Conservation (phyloP, 306 rosid genomes). For the Luffa acutangula region DNA sequence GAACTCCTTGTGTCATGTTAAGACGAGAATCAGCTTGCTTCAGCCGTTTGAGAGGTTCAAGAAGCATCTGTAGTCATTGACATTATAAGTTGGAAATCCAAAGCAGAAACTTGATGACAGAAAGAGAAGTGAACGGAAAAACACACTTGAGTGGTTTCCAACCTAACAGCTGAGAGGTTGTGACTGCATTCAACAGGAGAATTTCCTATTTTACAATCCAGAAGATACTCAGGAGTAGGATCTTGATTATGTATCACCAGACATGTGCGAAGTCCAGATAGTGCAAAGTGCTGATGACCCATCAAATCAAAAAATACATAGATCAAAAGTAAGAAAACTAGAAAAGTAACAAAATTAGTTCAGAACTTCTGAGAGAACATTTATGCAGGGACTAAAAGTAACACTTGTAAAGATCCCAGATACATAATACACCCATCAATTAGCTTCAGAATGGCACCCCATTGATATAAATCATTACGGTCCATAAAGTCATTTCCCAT, state of each 20-base stretch:
- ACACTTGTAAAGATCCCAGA: background rate
- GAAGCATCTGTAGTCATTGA: conserved; percentile 55
- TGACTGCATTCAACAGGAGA: conserved; percentile 43
- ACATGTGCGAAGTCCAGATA: conserved; percentile 71
- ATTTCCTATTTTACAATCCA: conserved; percentile 72
- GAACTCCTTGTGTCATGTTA: conserved; percentile 77
- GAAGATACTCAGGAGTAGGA: conserved; percentile 71
- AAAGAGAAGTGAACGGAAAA: conserved; percentile 11
- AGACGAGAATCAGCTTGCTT: conserved; percentile 81
- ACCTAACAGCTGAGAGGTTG: conserved; percentile 86
- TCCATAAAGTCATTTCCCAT: background rate
- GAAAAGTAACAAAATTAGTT: background rate
- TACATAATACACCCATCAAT: background rate
- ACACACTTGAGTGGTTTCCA: conserved; percentile 86
- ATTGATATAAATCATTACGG: background rate
- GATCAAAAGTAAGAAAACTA: background rate
- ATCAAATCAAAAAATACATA: conserved; percentile 11
- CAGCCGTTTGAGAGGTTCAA: conserved; percentile 66
- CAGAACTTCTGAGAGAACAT: background rate
- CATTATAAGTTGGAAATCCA: conserved; percentile 13
- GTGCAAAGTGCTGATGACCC: conserved; percentile 71
- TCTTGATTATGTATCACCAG: conserved; percentile 82
- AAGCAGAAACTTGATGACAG: background rate
- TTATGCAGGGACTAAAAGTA: background rate
- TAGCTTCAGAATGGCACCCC: background rate